These are phyloP conservation scores for Pythium rishiriense DNA, from an alignment of 352 stramenopile species.

Conservation along the genomic window DNA sequence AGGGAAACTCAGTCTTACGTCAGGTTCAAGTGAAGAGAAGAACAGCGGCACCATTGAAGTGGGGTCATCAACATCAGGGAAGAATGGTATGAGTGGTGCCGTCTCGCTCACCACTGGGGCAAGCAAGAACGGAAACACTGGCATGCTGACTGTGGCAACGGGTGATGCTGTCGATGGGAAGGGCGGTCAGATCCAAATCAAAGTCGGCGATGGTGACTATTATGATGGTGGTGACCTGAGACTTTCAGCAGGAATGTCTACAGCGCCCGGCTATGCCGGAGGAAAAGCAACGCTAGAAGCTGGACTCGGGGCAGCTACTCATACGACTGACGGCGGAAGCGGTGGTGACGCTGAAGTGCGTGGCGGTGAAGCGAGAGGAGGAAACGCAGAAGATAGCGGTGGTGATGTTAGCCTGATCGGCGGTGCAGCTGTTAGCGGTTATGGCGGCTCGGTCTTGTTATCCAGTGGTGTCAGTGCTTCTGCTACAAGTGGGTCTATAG, in stretches of 20 bases:
- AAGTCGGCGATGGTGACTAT: constrained; percentile 54
- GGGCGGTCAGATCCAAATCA: constrained; percentile 60
- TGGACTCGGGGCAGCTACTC: constrained; percentile 62
- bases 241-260: constrained; percentile 63
- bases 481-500: constrained; percentile 53
- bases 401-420: constrained; percentile 77
- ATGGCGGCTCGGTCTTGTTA: constrained; percentile 58
- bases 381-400: constrained; percentile 87
- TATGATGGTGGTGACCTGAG: constrained; percentile 59
- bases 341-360: constrained; percentile 81
- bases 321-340: constrained; percentile 89
- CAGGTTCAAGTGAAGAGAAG: constrained; percentile 49
- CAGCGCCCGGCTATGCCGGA: constrained; percentile 47
- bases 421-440: constrained; percentile 66
- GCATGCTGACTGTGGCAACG: constrained; percentile 39
- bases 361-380: constrained; percentile 88
- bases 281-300: constrained; percentile 49
- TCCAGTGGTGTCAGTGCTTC: constrained; percentile 48
- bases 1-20: constrained; percentile 44
- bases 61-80: constrained; percentile 45
- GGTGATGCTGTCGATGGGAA: constrained; percentile 55
- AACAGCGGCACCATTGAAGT: constrained; percentile 58
- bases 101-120: constrained; percentile 40
- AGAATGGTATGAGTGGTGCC: constrained; percentile 55
- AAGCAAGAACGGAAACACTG: constrained; percentile 34